These are phyloP conservation scores for Paecilomyces niveus DNA, from an alignment of 2,329 filamentous ascomycete species.

Conservation along the genomic window DNA sequence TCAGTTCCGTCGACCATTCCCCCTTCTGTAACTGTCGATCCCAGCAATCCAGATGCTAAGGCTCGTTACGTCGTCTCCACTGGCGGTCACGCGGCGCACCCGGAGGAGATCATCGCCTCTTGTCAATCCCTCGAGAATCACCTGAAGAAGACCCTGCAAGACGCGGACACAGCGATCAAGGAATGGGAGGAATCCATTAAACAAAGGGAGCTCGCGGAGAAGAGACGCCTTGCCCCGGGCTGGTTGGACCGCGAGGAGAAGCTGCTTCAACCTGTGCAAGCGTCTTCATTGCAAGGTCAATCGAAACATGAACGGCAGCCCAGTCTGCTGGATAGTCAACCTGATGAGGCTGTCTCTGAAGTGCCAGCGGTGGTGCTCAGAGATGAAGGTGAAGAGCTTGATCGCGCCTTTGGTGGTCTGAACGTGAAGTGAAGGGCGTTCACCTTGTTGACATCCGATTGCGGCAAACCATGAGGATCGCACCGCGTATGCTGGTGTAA, in stretches of 20 bases:
- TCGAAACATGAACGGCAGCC: slow-evolving; percentile 5
- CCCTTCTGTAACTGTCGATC: slow-evolving; percentile 55
- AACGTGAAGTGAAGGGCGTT: slow-evolving; percentile 31
- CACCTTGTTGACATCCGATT: not conserved
- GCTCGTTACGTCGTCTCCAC: slow-evolving; percentile 67
- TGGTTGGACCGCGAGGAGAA: slow-evolving; percentile 58
- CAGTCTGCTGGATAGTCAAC: slow-evolving; percentile 33
- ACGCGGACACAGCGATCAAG: slow-evolving; percentile 58
- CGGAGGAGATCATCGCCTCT: slow-evolving; percentile 75
- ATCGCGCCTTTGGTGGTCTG: slow-evolving; percentile 47
- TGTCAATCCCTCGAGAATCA: slow-evolving; percentile 73
- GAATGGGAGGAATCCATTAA: slow-evolving; percentile 61
- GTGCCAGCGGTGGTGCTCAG: slow-evolving; percentile 35
- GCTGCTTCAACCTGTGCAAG: slow-evolving; percentile 46
- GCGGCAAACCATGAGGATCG: not conserved
- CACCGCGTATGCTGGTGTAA: not conserved
- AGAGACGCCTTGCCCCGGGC: slow-evolving; percentile 56
- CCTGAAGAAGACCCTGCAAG: slow-evolving; percentile 59
- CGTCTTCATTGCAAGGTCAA: slow-evolving; percentile 3
- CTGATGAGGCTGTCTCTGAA: slow-evolving; percentile 23
- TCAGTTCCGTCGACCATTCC: slow-evolving; percentile 81
- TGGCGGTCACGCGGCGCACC: slow-evolving; percentile 75
- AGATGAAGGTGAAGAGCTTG: slow-evolving; percentile 46
- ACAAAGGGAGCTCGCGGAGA: slow-evolving; percentile 56
- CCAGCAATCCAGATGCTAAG: slow-evolving; percentile 40